phyloP scores from a whole-genome alignment of 805 yeast genomes.

The Candida easanensis region DNA sequence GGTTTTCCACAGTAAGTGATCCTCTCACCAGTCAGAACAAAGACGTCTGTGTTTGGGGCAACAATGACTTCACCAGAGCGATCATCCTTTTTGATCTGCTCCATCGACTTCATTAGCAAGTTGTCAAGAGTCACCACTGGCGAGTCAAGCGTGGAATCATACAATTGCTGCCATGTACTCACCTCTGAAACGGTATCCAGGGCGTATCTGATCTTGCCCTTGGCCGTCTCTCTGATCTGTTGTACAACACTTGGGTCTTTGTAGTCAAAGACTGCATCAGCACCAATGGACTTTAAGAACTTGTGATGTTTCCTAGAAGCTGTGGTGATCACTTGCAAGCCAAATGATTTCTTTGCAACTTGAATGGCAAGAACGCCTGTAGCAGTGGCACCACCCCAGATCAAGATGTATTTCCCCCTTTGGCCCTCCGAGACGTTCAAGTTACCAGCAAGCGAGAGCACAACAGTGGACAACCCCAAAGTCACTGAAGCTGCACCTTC shows the following conservation, averaged over 20 bases:
- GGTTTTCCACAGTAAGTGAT: slow-evolving; percentile 32
- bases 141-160: slow-evolving; percentile 34
- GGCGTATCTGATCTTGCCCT: slow-evolving; percentile 30
- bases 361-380: slow-evolving; percentile 60
- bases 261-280: slow-evolving; percentile 49
- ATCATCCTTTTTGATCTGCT: slow-evolving; percentile 26
- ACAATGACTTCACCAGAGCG: slow-evolving; percentile 33
- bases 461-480: slow-evolving; percentile 41
- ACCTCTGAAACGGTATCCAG: slow-evolving; percentile 34
- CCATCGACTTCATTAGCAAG: slow-evolving; percentile 31
- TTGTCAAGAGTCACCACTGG: slow-evolving; percentile 34
- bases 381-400: slow-evolving; percentile 69
- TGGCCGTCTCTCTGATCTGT: slow-evolving; percentile 35
- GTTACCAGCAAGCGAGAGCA: slow-evolving; percentile 45
- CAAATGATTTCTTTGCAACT: slow-evolving; percentile 46
- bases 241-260: slow-evolving; percentile 43
- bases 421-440: slow-evolving; percentile 41
- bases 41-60: slow-evolving; percentile 35
- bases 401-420: slow-evolving; percentile 39
- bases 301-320: slow-evolving; percentile 48
- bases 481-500: slow-evolving; percentile 60
- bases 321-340: slow-evolving; percentile 42
- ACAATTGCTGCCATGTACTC: slow-evolving; percentile 31
- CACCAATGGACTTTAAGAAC: slow-evolving; percentile 44
- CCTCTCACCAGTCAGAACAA: slow-evolving; percentile 36